Evolutionary conservation across 2,329 filamentous ascomycete genomes (phyloP).

Genomic region (Cladosporium austrohemisphaericum): DNA sequence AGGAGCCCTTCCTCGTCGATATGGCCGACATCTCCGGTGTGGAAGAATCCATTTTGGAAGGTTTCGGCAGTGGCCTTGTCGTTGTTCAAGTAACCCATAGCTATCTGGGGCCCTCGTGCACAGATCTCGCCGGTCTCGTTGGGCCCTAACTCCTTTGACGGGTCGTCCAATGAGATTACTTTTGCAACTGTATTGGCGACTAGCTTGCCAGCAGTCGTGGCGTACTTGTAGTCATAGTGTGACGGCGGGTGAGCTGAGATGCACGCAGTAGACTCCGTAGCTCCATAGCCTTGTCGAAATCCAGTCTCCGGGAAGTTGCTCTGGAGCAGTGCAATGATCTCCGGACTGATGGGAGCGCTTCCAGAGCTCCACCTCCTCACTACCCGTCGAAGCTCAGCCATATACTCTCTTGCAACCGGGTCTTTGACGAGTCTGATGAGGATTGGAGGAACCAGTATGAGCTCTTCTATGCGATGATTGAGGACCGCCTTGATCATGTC

Average conservation of each 20-base stretch:
- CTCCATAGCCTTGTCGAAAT: conserved; percentile 66
- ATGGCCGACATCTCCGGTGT: conserved; percentile 57
- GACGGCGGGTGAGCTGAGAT: conserved; percentile 59
- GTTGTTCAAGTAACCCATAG: conserved; percentile 37
- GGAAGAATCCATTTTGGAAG: conserved; percentile 49
- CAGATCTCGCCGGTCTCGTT: conserved; percentile 50
- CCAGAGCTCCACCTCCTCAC: conserved; percentile 57
- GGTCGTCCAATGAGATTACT: conserved; percentile 52
- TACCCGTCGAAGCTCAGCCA: conserved; percentile 44
- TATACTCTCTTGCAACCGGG: conserved; percentile 49
- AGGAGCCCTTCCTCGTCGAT: conserved; percentile 56
- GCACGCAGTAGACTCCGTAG: conserved; percentile 62
- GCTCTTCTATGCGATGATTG: conserved; percentile 50
- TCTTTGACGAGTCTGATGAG: conserved; percentile 59
- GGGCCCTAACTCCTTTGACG: conserved; percentile 44
- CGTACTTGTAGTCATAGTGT: conserved; percentile 56
- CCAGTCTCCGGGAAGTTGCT: conserved; percentile 56
- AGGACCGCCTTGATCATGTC: conserved; percentile 51
- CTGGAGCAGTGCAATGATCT: conserved; percentile 55
- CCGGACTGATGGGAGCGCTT: conserved; percentile 54
- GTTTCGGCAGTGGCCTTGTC: conserved; percentile 37
- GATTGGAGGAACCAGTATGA: conserved; percentile 58
- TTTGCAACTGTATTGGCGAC: conserved; percentile 58
- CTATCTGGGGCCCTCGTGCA: conserved; percentile 36
- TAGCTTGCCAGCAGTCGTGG: conserved; percentile 52